phyloP scores from a whole-genome alignment of 2,329 filamentous ascomycete species.

The Fusarium pseudoanthophilum region DNA sequence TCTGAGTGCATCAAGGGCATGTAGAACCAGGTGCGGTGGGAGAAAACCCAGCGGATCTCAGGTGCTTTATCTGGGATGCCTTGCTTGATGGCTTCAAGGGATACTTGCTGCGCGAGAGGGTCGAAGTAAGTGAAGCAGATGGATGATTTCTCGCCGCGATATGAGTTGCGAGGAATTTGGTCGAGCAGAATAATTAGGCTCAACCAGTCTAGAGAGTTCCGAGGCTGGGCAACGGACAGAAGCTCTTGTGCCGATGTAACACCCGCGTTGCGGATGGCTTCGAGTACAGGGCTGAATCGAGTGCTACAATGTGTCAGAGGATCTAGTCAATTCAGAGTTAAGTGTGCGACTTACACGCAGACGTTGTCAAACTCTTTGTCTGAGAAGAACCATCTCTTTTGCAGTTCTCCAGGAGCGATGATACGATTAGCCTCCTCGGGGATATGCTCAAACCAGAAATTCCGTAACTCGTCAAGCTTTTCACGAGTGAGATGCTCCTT shows the following conservation, averaged over 20 bases:
- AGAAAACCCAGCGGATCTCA: slow-evolving; percentile 49
- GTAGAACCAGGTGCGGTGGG: slow-evolving; percentile 66
- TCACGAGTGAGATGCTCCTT: slow-evolving; percentile 42
- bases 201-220: slow-evolving; percentile 54
- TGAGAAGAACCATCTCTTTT: slow-evolving; percentile 50
- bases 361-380: slow-evolving; percentile 49
- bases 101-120: slow-evolving; percentile 60
- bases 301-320: slow-evolving; percentile 34
- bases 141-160: slow-evolving; percentile 58
- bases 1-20: slow-evolving; percentile 71
- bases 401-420: slow-evolving; percentile 41
- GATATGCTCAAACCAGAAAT: slow-evolving; percentile 55
- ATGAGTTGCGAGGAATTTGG: slow-evolving; percentile 71
- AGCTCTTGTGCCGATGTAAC: slow-evolving; percentile 46
- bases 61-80: slow-evolving; percentile 45
- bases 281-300: slow-evolving; percentile 48
- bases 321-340: rapidly evolving
- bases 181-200: slow-evolving; percentile 68
- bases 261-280: slow-evolving; percentile 46
- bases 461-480: slow-evolving; percentile 46
- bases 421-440: slow-evolving; percentile 41
- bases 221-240: slow-evolving; percentile 43
- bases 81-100: slow-evolving; percentile 49
- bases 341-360: slow-evolving; percentile 47
- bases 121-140: slow-evolving; percentile 67